These are phyloP conservation scores for Anisodus acutangulus DNA, from an alignment of 257 asterid genomes.

Conservation along the genomic window DNA sequence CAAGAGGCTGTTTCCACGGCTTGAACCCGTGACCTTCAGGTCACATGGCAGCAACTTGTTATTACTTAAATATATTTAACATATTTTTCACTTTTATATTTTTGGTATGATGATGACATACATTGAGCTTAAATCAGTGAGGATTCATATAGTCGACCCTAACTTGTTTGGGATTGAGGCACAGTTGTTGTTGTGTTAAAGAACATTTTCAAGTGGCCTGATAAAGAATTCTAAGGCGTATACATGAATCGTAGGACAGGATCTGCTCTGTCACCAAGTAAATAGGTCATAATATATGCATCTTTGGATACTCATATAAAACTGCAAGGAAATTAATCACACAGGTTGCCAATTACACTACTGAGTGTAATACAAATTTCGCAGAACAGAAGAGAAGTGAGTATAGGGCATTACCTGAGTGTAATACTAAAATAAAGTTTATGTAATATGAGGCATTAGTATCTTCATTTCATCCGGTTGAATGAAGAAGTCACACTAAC, in stretches of 20 bases:
- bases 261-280: neutral
- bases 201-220: neutral
- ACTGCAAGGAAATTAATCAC: constrained; percentile 8
- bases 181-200: neutral
- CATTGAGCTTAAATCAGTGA: neutral
- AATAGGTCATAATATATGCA: constrained; percentile 12
- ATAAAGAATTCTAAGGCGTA: constrained; percentile 6
- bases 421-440: neutral
- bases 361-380: neutral
- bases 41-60: no score
- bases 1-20: no score
- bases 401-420: neutral
- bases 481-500: constrained; percentile 21
- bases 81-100: no score
- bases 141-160: neutral
- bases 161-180: neutral
- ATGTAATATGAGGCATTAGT: neutral
- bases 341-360: neutral
- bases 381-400: constrained; percentile 2
- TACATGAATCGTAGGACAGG: neutral
- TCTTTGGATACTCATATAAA: neutral
- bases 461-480: neutral
- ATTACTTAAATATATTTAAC: no score
- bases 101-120: neutral
- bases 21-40: no score